Conservation (phyloP, 352 stramenopile species). For the Phytophthora agathidicida region DNA sequence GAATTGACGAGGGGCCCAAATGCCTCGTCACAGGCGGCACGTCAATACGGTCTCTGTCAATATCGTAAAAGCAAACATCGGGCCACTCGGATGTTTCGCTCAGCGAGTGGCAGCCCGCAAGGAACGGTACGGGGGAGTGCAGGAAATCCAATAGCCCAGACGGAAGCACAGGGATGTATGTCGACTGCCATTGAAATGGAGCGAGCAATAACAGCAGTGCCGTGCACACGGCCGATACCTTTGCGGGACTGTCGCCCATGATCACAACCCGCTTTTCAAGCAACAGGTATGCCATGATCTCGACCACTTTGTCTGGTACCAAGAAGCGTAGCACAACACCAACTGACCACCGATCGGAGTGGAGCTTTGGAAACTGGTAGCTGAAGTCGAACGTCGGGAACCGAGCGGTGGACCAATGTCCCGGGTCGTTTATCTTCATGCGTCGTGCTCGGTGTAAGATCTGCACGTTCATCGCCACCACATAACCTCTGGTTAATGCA, state of each 20-base stretch:
- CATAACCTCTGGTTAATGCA: neutral
- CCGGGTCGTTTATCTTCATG: conserved; percentile 73
- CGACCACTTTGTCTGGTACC: conserved; percentile 62
- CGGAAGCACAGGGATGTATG: conserved; percentile 84
- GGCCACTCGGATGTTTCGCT: conserved; percentile 75
- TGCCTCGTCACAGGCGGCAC: conserved; percentile 50
- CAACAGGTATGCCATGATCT: conserved; percentile 71
- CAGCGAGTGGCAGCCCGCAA: conserved; percentile 70
- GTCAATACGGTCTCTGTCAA: conserved; percentile 65
- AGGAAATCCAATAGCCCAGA: conserved; percentile 79
- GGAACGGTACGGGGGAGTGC: conserved; percentile 83
- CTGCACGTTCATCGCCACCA: conserved; percentile 32
- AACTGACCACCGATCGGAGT: conserved; percentile 76
- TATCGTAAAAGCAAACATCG: conserved; percentile 85
- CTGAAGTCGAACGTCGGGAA: conserved; percentile 70
- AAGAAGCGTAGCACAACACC: conserved; percentile 72
- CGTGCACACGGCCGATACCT: conserved; percentile 72
- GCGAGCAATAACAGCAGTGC: conserved; percentile 70
- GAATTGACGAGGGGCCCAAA: conserved; percentile 55
- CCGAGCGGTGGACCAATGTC: conserved; percentile 61
- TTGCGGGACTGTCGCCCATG: conserved; percentile 70
- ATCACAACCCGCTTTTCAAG: conserved; percentile 86
- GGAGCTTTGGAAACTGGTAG: conserved; percentile 78
- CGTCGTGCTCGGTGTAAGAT: conserved; percentile 67
- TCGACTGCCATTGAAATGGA: conserved; percentile 90